Evolutionary conservation across 2,329 filamentous ascomycete genomes (phyloP).

Genomic region (Dactylella cylindrospora): DNA sequence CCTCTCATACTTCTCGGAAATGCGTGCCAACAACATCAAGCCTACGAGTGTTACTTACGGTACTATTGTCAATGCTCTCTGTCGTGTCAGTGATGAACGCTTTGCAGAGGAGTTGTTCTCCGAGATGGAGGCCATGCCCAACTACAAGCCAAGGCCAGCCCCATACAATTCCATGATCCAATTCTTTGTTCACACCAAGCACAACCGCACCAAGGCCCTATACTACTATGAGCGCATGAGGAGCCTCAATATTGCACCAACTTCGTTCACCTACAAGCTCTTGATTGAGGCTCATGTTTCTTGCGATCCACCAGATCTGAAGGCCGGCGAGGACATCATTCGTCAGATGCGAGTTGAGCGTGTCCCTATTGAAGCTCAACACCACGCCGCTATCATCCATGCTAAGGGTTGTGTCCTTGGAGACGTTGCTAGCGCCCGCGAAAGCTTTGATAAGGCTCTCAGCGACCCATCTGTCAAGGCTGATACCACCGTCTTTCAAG

Average conservation of each 20-base stretch:
- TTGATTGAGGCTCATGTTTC: slow-evolving; percentile 94
- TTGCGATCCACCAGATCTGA: slow-evolving; percentile 86
- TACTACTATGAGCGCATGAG: slow-evolving; percentile 95
- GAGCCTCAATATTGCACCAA: slow-evolving; percentile 80
- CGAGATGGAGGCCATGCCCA: slow-evolving; percentile 98
- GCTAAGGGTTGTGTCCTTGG: slow-evolving; percentile 92
- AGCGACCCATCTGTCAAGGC: slow-evolving; percentile 66
- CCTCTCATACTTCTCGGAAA: slow-evolving; percentile 96
- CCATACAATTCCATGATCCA: slow-evolving; percentile 99
- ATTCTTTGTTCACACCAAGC: slow-evolving; percentile 97
- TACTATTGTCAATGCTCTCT: slow-evolving; percentile 95
- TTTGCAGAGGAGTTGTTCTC: slow-evolving; percentile 97
- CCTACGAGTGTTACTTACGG: slow-evolving; percentile 97
- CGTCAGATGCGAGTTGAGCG: slow-evolving; percentile 73
- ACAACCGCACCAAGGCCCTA: slow-evolving; percentile 89
- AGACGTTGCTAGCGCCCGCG: slow-evolving; percentile 79
- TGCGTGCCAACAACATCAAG: slow-evolving; percentile 88
- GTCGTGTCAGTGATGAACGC: slow-evolving; percentile 94
- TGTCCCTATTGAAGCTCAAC: slow-evolving; percentile 81
- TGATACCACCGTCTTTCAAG: slow-evolving; percentile 89
- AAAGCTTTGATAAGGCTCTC: slow-evolving; percentile 79
- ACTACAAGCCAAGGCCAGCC: slow-evolving; percentile 96
- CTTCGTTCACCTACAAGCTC: slow-evolving; percentile 95
- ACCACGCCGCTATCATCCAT: slow-evolving; percentile 94
- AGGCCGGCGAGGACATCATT: slow-evolving; percentile 79